Conservation (phyloP, 2,329 filamentous ascomycete species). For the Ceratocystis ficicola region DNA sequence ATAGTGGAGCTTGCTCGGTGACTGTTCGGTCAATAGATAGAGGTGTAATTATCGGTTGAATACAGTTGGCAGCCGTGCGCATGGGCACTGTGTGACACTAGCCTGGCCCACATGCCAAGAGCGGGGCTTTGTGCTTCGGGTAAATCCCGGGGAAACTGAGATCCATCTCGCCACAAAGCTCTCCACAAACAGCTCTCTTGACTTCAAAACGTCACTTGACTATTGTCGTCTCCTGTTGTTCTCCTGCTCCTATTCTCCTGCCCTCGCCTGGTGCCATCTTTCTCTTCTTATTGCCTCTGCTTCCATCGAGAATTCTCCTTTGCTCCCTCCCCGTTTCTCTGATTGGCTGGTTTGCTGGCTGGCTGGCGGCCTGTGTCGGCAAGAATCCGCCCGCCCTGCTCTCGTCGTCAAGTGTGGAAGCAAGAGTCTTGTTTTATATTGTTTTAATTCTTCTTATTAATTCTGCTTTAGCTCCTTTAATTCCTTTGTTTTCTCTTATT, state of each 20-base stretch:
- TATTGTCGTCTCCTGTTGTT: not conserved
- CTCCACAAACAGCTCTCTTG: not conserved
- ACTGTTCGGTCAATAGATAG: not conserved
- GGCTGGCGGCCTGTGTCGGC: not conserved
- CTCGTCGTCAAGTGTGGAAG: not conserved
- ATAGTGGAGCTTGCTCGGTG: not conserved
- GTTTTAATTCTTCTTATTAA: constrained; percentile 1
- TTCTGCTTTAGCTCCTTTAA: not conserved
- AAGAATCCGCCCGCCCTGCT: not conserved
- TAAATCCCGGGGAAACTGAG: not conserved
- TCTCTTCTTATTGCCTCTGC: not conserved
- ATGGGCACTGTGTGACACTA: not conserved
- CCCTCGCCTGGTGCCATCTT: not conserved
- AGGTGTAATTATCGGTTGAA: not conserved
- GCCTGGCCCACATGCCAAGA: not conserved
- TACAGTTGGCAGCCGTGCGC: not conserved
- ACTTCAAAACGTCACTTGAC: not conserved
- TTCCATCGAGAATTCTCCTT: not conserved
- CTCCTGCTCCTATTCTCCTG: not conserved
- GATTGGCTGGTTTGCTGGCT: not conserved
- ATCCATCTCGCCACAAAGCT: not conserved
- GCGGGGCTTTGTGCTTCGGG: not conserved
- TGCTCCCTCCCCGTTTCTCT: not conserved
- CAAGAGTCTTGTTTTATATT: not conserved
- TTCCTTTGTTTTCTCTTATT: not conserved